phyloP scores from a whole-genome alignment of 208 protist genomes.

The Hexamita inflata region DNA sequence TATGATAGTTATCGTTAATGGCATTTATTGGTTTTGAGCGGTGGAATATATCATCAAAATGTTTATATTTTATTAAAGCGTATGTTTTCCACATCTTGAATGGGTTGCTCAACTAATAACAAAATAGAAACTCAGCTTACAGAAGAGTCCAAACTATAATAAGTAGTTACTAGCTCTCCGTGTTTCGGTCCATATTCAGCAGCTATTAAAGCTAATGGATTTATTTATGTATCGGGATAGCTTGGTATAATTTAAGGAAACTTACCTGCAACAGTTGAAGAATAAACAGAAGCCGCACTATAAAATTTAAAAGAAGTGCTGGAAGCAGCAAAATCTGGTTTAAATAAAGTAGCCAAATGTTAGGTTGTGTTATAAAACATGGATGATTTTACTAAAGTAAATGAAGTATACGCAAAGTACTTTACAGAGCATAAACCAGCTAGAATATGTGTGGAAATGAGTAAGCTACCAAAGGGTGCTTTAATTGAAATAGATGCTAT shows the following conservation, averaged over 20 bases:
- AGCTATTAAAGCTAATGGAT: slow-evolving; percentile 36
- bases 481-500: slow-evolving; percentile 56
- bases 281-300: slow-evolving; percentile 42
- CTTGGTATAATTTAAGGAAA: slow-evolving; percentile 26
- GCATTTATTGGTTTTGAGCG: too few species aligned
- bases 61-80: too few species aligned
- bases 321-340: slow-evolving; percentile 45
- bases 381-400: slow-evolving; percentile 53
- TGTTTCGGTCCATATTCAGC: slow-evolving; percentile 34
- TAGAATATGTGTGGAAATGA: slow-evolving; percentile 46
- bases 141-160: too few species aligned
- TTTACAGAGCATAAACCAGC: slow-evolving; percentile 43
- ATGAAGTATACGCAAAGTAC: slow-evolving; percentile 51
- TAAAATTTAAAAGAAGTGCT: slow-evolving; percentile 51
- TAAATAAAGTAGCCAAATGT: slow-evolving; percentile 54
- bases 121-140: too few species aligned
- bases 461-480: slow-evolving; percentile 47
- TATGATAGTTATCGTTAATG: too few species aligned
- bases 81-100: too few species aligned
- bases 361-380: slow-evolving; percentile 54
- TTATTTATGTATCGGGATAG: slow-evolving; percentile 46
- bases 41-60: too few species aligned
- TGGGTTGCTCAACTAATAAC: too few species aligned
- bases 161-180: neutral
- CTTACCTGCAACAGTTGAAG: slow-evolving; percentile 13